Conservation (phyloP, 2,329 filamentous ascomycete genomes). For the Cladosporium sp. region DNA sequence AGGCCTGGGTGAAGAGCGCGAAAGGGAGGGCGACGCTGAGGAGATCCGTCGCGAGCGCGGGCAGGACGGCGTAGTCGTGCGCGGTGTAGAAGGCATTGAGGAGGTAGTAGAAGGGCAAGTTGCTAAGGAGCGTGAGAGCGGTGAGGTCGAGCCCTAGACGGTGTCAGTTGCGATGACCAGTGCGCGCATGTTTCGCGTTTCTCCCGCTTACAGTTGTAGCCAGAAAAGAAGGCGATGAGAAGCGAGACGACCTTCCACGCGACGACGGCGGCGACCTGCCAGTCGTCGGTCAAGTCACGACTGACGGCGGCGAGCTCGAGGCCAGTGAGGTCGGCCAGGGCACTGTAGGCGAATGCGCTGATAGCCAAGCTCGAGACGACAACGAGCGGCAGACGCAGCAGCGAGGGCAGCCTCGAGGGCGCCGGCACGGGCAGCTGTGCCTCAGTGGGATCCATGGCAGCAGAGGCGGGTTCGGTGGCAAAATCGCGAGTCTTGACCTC, state of each 20-base stretch:
- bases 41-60: slow-evolving; percentile 62
- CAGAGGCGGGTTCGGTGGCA: slow-evolving; percentile 10
- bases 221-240: slow-evolving; percentile 63
- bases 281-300: slow-evolving; percentile 55
- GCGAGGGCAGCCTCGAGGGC: slow-evolving; percentile 29
- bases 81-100: slow-evolving; percentile 72
- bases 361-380: slow-evolving; percentile 54
- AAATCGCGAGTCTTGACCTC: slow-evolving; percentile 17
- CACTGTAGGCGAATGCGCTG: slow-evolving; percentile 58
- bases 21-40: slow-evolving; percentile 64
- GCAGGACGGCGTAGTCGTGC: slow-evolving; percentile 52
- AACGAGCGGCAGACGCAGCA: slow-evolving; percentile 37
- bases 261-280: slow-evolving; percentile 52
- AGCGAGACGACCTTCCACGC: slow-evolving; percentile 60
- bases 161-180: not conserved
- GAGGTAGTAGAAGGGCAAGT: slow-evolving; percentile 70
- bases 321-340: slow-evolving; percentile 53
- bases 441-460: slow-evolving; percentile 9
- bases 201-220: slow-evolving; percentile 59
- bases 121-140: slow-evolving; percentile 54
- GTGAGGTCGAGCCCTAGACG: slow-evolving; percentile 38
- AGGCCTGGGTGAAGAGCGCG: slow-evolving; percentile 57
- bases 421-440: not conserved
- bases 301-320: slow-evolving; percentile 63
- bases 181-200: not conserved